phyloP scores from a whole-genome alignment of 306 rosid species.

The Rosa rugosa region DNA sequence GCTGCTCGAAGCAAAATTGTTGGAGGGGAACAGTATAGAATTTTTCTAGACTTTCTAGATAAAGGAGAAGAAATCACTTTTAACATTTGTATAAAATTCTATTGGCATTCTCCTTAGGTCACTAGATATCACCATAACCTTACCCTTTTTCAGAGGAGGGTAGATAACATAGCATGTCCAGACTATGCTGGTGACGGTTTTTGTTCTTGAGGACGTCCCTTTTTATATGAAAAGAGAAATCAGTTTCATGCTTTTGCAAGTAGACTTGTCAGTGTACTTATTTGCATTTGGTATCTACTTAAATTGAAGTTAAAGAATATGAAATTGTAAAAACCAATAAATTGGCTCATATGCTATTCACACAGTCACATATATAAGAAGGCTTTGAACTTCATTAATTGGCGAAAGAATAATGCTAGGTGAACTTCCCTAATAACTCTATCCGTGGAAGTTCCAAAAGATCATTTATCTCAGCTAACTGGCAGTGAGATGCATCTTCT shows the following conservation, averaged over 20 bases:
- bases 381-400: no score
- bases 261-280: background rate
- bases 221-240: background rate
- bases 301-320: background rate
- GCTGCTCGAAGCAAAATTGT: background rate
- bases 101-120: background rate
- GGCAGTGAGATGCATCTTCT: conserved; percentile 20
- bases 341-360: no score
- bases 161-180: conserved; percentile 10
- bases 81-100: no score
- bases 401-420: no score
- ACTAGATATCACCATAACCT: background rate
- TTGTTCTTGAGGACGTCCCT: background rate
- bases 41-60: background rate
- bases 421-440: background rate
- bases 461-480: background rate
- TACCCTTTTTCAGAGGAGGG: background rate
- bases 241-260: background rate
- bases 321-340: background rate
- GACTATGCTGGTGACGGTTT: background rate
- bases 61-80: background rate
- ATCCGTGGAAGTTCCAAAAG: background rate
- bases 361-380: no score
- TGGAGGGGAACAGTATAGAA: background rate
- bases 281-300: background rate